Conservation (phyloP, 129 eudicot species). For the Lonicera japonica region DNA sequence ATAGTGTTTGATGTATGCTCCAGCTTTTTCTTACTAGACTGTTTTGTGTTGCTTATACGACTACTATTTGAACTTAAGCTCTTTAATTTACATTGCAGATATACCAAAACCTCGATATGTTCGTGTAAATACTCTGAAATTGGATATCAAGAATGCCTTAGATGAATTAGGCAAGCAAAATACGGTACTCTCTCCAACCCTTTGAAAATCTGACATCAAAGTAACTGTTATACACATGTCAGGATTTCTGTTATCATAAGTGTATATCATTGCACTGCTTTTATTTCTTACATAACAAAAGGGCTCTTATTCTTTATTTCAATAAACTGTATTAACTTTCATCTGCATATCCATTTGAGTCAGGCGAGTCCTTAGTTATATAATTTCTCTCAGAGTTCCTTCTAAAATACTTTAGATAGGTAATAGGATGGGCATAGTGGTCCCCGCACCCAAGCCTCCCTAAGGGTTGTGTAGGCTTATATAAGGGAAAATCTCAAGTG, state of each 20-base stretch:
- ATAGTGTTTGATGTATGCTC: background rate
- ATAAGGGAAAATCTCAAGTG: too few species aligned
- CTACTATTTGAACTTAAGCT: background rate
- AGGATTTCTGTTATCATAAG: background rate
- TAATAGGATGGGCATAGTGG: too few species aligned
- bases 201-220: background rate
- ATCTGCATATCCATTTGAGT: too few species aligned
- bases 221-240: background rate
- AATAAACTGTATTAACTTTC: too few species aligned
- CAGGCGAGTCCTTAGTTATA: too few species aligned
- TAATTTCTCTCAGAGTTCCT: too few species aligned
- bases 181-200: slow-evolving; percentile 32
- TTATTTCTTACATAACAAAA: background rate
- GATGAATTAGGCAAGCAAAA: slow-evolving; percentile 47
- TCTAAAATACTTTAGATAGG: too few species aligned
- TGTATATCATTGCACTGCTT: background rate
- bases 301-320: background rate
- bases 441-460: too few species aligned
- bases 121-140: slow-evolving; percentile 92
- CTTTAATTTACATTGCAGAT: slow-evolving; percentile 39
- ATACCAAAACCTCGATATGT: slow-evolving; percentile 81
- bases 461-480: too few species aligned
- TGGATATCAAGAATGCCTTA: slow-evolving; percentile 55
- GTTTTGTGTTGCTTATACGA: background rate
- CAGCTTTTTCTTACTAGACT: background rate